Conservation (phyloP, 1,139 yeast genomes). For the Lodderomyces oxycetoniae region DNA sequence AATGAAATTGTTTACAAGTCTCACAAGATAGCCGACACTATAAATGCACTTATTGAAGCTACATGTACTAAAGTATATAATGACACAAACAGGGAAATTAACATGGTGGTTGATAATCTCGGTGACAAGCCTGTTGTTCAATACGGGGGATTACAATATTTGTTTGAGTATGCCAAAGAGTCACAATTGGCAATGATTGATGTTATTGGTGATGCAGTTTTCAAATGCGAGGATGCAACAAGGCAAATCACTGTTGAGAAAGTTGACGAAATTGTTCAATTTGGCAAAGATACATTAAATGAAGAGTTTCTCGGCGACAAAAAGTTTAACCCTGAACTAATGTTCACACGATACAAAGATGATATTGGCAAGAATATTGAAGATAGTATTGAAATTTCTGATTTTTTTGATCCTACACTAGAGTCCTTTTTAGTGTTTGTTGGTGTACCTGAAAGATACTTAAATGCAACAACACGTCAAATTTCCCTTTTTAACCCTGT, state of each 20-base stretch:
- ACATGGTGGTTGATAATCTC: conserved; percentile 48
- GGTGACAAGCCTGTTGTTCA: conserved; percentile 54
- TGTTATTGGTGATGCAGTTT: conserved; percentile 60
- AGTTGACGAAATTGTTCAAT: conserved; percentile 57
- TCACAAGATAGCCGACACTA: conserved; percentile 50
- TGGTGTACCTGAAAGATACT: conserved; percentile 36
- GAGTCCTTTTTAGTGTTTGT: conserved; percentile 50
- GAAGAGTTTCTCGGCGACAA: conserved; percentile 61
- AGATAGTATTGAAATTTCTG: conserved; percentile 56
- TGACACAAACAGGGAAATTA: conserved; percentile 52
- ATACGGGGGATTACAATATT: conserved; percentile 59
- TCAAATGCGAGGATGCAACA: conserved; percentile 63
- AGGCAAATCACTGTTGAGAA: conserved; percentile 52
- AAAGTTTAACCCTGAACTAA: conserved; percentile 68
- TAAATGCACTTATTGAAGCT: conserved; percentile 60
- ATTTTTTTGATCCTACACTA: conserved; percentile 72
- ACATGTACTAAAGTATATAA: conserved; percentile 58
- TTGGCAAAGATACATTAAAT: conserved; percentile 61
- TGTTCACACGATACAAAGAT: conserved; percentile 79
- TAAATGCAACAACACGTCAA: conserved; percentile 26
- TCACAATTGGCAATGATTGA: conserved; percentile 69
- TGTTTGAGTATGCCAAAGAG: conserved; percentile 64
- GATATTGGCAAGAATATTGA: conserved; percentile 54
- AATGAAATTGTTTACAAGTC: conserved; percentile 52
- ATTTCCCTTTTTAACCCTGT: conserved; percentile 34